Base-by-base conservation (phyloP, 768 basidiomycete species). In the Tricholoma flavovirens region DNA sequence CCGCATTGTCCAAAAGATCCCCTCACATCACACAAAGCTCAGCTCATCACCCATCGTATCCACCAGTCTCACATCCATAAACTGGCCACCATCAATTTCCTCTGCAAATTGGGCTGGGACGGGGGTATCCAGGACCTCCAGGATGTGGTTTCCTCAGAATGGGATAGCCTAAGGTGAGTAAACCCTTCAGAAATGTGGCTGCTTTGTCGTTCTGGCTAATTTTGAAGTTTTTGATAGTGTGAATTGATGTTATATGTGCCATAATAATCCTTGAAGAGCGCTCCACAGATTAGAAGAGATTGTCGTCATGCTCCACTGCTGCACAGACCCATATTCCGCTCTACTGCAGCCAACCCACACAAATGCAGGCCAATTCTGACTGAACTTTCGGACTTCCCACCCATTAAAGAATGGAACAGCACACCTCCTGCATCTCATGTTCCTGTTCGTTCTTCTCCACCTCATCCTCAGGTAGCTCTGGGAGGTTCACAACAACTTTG, bases 301-400 rank as follows among this genome's bases (percentile, higher is more conserved):
- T 49, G 26, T 29, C 24, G 24, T 33, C 21, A 33, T 29, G 48
- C 48, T 49, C 48, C 12, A 33, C 30, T 49, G 21, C 15, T n/a
- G n/a, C n/a, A n/a, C n/a, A n/a, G n/a, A 48, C 5, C 29, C 48
- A 5, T 24, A 26, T 49, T 49, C 48, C 30, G 17, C 48, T 49
- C 30, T 49, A 49, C 40, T 42, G 48, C 24, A 29, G 24, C 48
- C 48, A 49, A 49, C 30, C 30, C 2, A 5, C 14, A 15, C 48
- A 49, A 42, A 42, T 12, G 12, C 40, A 42, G 40, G 40, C 4
- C n/a, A 15, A 49, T 29, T 49, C 48, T 8, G 24, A 49, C 48
- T 49, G 48, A 49, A 29, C 6, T 42, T 42, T 49, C 24, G 26
- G 48, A 49, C 32, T 49, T 29, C 49, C 49, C 49, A 49, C 49